A percentile compares a stretch with the other conserved stretches of the same genome.
phyloP scores from a whole-genome alignment of 2,329 filamentous ascomycete genomes.

The Cladosporium sp. region DNA sequence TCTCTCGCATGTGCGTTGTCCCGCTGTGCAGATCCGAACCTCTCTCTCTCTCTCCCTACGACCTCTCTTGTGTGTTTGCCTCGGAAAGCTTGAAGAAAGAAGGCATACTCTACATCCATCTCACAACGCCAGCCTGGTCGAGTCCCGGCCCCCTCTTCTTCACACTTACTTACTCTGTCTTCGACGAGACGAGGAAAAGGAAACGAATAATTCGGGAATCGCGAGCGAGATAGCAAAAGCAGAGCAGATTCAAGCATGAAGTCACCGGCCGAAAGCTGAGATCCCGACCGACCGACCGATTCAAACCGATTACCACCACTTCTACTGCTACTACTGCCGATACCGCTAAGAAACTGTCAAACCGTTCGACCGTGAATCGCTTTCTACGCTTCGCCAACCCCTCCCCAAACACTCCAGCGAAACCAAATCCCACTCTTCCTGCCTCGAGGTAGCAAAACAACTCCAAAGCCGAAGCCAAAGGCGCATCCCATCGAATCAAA shows the following conservation, averaged over 20 bases:
- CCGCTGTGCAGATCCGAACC: slow-evolving; percentile 1
- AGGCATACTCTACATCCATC: neutral
- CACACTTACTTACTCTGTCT: too few species aligned
- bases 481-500: too few species aligned
- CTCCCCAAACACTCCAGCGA: neutral
- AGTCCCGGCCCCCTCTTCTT: too few species aligned
- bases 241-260: slow-evolving; percentile 4
- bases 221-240: too few species aligned
- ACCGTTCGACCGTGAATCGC: neutral
- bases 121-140: neutral
- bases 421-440: too few species aligned
- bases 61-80: neutral
- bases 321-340: neutral
- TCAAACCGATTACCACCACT: neutral
- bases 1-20: slow-evolving; percentile 1
- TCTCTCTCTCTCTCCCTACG: too few species aligned
- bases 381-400: neutral
- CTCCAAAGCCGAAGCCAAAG: too few species aligned
- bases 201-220: too few species aligned
- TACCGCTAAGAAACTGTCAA: neutral
- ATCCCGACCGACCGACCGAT: slow-evolving; percentile 1
- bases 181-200: too few species aligned
- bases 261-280: slow-evolving; percentile 11
- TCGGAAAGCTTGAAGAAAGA: neutral
- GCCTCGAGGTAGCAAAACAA: too few species aligned